Evolutionary conservation across 352 stramenopile species (phyloP).

Genomic region (Phytophthora melonis): DNA sequence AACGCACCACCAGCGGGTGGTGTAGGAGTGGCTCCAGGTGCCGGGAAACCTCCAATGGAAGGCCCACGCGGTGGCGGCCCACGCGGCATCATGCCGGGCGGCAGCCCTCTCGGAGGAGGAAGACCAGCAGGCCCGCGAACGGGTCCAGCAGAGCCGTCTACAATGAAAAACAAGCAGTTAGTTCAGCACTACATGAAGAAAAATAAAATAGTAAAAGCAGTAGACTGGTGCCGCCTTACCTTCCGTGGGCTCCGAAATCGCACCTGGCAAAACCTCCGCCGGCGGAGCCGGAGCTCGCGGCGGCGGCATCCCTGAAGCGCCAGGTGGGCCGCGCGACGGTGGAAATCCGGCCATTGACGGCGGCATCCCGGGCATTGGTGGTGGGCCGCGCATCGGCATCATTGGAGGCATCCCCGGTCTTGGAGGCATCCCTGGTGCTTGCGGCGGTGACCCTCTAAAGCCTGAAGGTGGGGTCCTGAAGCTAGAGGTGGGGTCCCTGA

Average conservation of each 20-base stretch:
- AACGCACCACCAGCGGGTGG: slow-evolving; percentile 61
- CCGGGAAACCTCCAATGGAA: slow-evolving; percentile 24
- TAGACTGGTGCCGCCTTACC: slow-evolving; percentile 10
- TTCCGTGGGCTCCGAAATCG: slow-evolving; percentile 13
- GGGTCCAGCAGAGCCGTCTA: slow-evolving; percentile 19
- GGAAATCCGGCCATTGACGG: neutral
- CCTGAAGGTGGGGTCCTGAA: slow-evolving; percentile 12
- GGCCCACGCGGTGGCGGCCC: slow-evolving; percentile 40
- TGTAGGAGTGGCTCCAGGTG: slow-evolving; percentile 29
- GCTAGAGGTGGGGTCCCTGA: neutral
- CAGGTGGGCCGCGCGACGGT: slow-evolving; percentile 11
- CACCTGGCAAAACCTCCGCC: slow-evolving; percentile 7
- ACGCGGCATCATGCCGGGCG: slow-evolving; percentile 30
- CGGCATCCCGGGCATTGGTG: slow-evolving; percentile 44
- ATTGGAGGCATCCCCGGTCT: slow-evolving; percentile 33
- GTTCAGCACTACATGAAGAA: neutral
- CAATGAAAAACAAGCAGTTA: slow-evolving; percentile 3
- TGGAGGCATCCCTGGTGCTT: slow-evolving; percentile 21
- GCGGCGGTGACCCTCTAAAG: slow-evolving; percentile 4
- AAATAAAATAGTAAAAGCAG: neutral
- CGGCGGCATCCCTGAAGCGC: slow-evolving; percentile 26
- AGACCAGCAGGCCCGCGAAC: slow-evolving; percentile 47
- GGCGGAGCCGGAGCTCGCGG: slow-evolving; percentile 16
- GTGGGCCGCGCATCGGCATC: slow-evolving; percentile 39
- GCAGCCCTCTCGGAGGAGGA: slow-evolving; percentile 39